Percentiles rank a stretch among this genome's conserved stretches.
phyloP scores from a whole-genome alignment of 140 eudicot genomes.

The Bidens hawaiensis region DNA sequence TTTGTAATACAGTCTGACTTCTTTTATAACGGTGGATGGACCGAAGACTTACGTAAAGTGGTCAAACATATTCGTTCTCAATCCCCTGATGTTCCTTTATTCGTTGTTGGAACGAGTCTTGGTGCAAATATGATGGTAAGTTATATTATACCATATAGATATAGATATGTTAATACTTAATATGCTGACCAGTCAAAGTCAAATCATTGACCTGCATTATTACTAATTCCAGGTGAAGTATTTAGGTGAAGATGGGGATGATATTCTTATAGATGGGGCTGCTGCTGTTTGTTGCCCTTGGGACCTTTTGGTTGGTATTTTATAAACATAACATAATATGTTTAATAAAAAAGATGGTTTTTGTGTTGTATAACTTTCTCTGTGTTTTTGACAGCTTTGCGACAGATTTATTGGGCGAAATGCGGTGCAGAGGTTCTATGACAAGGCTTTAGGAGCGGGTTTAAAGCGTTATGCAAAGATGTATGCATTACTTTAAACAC shows the following conservation, averaged over 20 bases:
- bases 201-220: constrained; percentile 5
- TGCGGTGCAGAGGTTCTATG: constrained; percentile 65
- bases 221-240: constrained; percentile 68
- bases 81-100: constrained; percentile 71
- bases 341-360: background rate
- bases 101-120: constrained; percentile 87
- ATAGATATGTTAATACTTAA: too few relatives aligned
- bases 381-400: constrained; percentile 52
- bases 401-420: constrained; percentile 76
- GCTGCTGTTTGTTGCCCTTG: constrained; percentile 96
- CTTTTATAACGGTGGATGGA: constrained; percentile 96
- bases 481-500: constrained; percentile 32
- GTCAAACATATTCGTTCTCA: constrained; percentile 60
- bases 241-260: constrained; percentile 84
- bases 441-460: constrained; percentile 73
- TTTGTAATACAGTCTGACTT: constrained; percentile 60
- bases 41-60: constrained; percentile 73
- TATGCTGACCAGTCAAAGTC: too few relatives aligned
- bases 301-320: constrained; percentile 82
- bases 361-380: constrained; percentile 2
- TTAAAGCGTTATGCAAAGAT: constrained; percentile 70
- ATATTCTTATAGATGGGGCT: constrained; percentile 78
- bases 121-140: constrained; percentile 97
- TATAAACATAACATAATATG: background rate
- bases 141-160: background rate